These are phyloP conservation scores for Verticillium nonalfalfae DNA, from an alignment of 2,329 filamentous ascomycete genomes.

Conservation along the genomic window DNA sequence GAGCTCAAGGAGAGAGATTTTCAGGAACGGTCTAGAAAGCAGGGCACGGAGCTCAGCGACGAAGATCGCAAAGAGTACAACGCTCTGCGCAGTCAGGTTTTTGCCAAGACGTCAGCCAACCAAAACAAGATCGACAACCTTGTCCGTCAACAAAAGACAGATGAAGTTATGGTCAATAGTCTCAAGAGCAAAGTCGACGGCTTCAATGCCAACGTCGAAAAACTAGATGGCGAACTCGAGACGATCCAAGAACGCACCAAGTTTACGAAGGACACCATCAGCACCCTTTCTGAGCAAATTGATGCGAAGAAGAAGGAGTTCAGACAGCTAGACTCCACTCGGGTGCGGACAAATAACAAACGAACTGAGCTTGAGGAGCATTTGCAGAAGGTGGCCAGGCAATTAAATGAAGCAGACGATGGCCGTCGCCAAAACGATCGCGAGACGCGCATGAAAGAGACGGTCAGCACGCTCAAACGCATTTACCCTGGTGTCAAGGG, in stretches of 20 bases:
- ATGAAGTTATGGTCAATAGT: conserved; percentile 84
- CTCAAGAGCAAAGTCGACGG: conserved; percentile 83
- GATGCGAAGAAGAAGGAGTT: conserved; percentile 85
- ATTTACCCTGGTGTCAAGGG: conserved; percentile 90
- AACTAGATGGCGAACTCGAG: conserved; percentile 64
- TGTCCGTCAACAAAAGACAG: conserved; percentile 82
- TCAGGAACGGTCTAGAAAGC: conserved; percentile 75
- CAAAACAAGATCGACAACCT: conserved; percentile 80
- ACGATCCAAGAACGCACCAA: conserved; percentile 64
- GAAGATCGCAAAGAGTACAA: conserved; percentile 88
- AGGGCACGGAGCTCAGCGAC: conserved; percentile 80
- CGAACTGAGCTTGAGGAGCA: conserved; percentile 90
- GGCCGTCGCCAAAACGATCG: conserved; percentile 79
- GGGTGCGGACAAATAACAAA: conserved; percentile 72
- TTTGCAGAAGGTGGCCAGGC: conserved; percentile 71
- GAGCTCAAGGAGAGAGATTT: conserved; percentile 84
- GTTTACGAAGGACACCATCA: conserved; percentile 54
- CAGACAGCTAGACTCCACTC: conserved; percentile 78
- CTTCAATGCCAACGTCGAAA: conserved; percentile 66
- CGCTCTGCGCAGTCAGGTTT: conserved; percentile 75
- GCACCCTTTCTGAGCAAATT: conserved; percentile 69
- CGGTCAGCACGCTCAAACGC: conserved; percentile 78
- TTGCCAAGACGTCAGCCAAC: conserved; percentile 72
- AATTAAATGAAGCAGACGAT: conserved; percentile 79
- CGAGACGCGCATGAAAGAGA: conserved; percentile 73